Percentiles rank a stretch among this genome's conserved stretches.
phyloP scores from a whole-genome alignment of 306 rosid genomes.

The Gleditsia sinensis region DNA sequence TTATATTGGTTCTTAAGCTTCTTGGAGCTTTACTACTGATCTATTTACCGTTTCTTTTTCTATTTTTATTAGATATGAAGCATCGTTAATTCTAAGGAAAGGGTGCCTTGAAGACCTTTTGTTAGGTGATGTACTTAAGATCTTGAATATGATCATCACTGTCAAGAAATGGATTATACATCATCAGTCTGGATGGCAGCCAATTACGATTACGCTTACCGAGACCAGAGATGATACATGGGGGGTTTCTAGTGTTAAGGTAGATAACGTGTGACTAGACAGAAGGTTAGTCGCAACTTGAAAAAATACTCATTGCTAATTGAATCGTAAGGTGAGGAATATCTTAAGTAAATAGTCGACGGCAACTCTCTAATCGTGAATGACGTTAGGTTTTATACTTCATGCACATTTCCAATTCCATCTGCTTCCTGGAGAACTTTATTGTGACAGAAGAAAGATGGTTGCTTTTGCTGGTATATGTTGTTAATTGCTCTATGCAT shows the following conservation, averaged over 20 bases:
- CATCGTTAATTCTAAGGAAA: conserved; percentile 54
- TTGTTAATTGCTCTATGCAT: conserved; percentile 22
- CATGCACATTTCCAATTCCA: not conserved
- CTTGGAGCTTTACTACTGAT: conserved; percentile 11
- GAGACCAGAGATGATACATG: conserved; percentile 44
- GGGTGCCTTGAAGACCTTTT: conserved; percentile 57
- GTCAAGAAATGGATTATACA: conserved; percentile 72
- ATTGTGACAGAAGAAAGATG: conserved; percentile 32
- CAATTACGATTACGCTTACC: conserved; percentile 47
- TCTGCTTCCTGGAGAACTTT: conserved; percentile 25
- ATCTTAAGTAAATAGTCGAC: conserved; percentile 7
- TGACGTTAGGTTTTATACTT: conserved; percentile 18
- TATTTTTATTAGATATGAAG: conserved; percentile 66
- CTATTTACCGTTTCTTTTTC: not conserved
- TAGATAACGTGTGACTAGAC: conserved; percentile 26
- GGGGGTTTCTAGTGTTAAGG: conserved; percentile 28
- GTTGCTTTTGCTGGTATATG: conserved; percentile 4
- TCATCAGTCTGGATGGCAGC: conserved; percentile 83
- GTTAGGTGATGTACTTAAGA: conserved; percentile 69
- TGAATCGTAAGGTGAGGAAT: conserved; percentile 27
- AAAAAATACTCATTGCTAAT: conserved; percentile 11
- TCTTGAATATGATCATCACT: conserved; percentile 59
- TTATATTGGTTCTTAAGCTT: conserved; percentile 10
- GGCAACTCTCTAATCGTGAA: conserved; percentile 29
- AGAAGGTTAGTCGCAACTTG: conserved; percentile 18